Conservation (phyloP, 441 rosid genomes). For the Arabidopsis lyrata region DNA sequence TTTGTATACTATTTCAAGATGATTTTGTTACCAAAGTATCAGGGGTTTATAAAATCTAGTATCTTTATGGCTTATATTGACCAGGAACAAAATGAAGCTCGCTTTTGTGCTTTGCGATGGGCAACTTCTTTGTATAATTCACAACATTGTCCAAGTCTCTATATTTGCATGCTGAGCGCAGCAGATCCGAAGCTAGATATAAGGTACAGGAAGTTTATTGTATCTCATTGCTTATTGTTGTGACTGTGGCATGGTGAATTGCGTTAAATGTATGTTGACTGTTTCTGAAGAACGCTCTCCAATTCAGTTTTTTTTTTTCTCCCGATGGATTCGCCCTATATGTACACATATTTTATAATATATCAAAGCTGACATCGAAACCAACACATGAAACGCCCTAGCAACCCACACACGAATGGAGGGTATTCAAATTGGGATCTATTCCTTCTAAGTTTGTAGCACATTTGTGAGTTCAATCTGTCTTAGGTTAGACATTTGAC, state of each 20-base stretch:
- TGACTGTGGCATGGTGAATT: constrained; percentile 24
- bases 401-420: constrained; percentile 8
- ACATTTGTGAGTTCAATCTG: constrained; percentile 31
- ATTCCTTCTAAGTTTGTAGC: constrained; percentile 22
- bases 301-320: not conserved
- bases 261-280: constrained; percentile 19
- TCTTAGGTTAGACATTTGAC: constrained; percentile 25
- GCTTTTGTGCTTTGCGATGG: constrained; percentile 97
- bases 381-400: constrained; percentile 13
- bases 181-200: constrained; percentile 92
- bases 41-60: constrained; percentile 29
- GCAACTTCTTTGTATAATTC: constrained; percentile 80
- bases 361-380: constrained; percentile 16
- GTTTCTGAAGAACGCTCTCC: constrained; percentile 10
- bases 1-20: constrained; percentile 18
- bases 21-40: constrained; percentile 30
- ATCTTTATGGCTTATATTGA: constrained; percentile 41
- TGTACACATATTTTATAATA: constrained; percentile 21
- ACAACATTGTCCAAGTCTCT: constrained; percentile 94
- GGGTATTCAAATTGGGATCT: constrained; percentile 27
- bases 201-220: constrained; percentile 62
- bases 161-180: constrained; percentile 90
- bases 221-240: constrained; percentile 20
- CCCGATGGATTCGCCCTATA: not conserved
- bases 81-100: constrained; percentile 95